Conservation (phyloP, 2,329 filamentous ascomycete species). For the Epichloe gansuensis region DNA sequence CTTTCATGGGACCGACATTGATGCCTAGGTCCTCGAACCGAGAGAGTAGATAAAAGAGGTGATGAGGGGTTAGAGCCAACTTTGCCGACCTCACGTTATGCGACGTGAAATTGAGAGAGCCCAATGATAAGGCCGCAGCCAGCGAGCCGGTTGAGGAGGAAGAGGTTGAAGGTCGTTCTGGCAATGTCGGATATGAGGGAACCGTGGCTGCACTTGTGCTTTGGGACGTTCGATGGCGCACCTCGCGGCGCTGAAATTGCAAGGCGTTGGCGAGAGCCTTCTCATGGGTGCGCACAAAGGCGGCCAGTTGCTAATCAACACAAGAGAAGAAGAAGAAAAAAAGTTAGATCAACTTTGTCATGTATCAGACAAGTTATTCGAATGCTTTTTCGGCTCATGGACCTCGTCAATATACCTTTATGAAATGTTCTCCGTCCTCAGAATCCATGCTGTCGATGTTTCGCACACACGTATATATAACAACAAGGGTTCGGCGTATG, state of each 20-base stretch:
- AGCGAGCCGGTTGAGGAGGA: slow-evolving; percentile 63
- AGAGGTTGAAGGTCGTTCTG: slow-evolving; percentile 51
- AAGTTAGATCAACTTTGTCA: slow-evolving; percentile 16
- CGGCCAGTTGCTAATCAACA: slow-evolving; percentile 66
- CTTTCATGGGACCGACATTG: slow-evolving; percentile 87
- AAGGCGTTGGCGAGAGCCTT: slow-evolving; percentile 93
- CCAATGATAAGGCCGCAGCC: slow-evolving; percentile 76
- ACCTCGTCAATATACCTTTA: slow-evolving; percentile 53
- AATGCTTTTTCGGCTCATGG: not conserved
- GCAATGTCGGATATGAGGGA: slow-evolving; percentile 44
- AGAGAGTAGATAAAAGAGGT: slow-evolving; percentile 91
- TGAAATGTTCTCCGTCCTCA: slow-evolving; percentile 81
- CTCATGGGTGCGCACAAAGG: slow-evolving; percentile 94
- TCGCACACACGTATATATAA: too few species aligned
- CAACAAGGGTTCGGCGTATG: too few species aligned
- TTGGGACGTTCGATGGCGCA: slow-evolving; percentile 58
- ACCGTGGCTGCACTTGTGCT: slow-evolving; percentile 47
- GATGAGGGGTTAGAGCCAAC: slow-evolving; percentile 85
- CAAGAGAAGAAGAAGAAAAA: not conserved
- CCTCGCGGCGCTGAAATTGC: slow-evolving; percentile 63
- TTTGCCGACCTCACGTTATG: slow-evolving; percentile 80
- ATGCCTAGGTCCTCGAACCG: slow-evolving; percentile 90
- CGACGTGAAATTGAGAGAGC: slow-evolving; percentile 73
- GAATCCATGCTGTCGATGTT: slow-evolving; percentile 53
- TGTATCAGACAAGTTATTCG: too few species aligned